phyloP scores from a whole-genome alignment of 306 rosid genomes.

The Hippophae gyantsensis region DNA sequence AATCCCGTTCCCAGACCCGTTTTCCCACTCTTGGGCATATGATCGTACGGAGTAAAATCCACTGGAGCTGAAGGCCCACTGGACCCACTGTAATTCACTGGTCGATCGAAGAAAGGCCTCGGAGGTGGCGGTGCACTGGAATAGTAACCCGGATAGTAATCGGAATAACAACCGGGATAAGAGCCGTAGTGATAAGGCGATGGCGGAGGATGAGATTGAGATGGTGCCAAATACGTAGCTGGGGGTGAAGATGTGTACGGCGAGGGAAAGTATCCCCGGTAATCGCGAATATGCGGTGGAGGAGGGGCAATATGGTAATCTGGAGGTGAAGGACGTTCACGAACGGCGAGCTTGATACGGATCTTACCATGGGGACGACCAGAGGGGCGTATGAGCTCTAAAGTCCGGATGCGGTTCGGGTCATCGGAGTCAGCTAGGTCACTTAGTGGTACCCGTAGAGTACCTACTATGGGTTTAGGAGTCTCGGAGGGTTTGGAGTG shows the following conservation, averaged over 20 bases:
- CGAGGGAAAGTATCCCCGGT: conserved; percentile 41
- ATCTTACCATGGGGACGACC: conserved; percentile 84
- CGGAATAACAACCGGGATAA: conserved; percentile 38
- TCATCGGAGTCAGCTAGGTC: conserved; percentile 42
- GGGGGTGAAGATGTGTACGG: conserved; percentile 18
- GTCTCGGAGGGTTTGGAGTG: conserved; percentile 86
- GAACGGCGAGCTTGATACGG: conserved; percentile 53
- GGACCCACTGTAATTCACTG: conserved; percentile 12
- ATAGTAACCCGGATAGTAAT: conserved; percentile 48
- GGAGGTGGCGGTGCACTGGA: conserved; percentile 58
- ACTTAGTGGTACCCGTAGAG: conserved; percentile 47
- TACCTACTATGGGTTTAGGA: conserved; percentile 70
- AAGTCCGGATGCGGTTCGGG: conserved; percentile 32
- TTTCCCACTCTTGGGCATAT: conserved; percentile 37
- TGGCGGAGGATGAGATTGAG: conserved; percentile 16
- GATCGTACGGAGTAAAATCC: conserved; percentile 72
- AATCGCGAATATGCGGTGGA: conserved; percentile 36
- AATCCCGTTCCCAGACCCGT: conserved; percentile 57
- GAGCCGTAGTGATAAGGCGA: conserved; percentile 46
- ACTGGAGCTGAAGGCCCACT: conserved; percentile 19
- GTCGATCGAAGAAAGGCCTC: conserved; percentile 58
- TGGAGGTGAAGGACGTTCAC: conserved; percentile 40
- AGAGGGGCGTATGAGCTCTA: conserved; percentile 56
- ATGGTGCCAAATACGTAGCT: not conserved
- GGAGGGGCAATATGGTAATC: conserved; percentile 44